Evolutionary conservation across 805 yeast species (phyloP).

Genomic region (Candida yuanshanica): DNA sequence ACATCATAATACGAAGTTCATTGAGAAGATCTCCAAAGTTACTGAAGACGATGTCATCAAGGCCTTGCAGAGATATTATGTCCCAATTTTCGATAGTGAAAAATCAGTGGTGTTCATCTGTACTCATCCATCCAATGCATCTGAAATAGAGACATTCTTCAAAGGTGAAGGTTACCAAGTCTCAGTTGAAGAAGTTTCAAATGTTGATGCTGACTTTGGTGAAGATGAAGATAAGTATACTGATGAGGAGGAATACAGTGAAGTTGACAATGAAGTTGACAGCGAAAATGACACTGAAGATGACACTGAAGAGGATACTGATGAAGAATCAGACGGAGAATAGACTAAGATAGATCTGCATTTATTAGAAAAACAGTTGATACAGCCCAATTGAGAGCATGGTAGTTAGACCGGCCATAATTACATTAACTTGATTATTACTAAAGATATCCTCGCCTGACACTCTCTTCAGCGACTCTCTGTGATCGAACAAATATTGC

Average conservation of each 20-base stretch:
- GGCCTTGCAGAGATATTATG: conserved; percentile 52
- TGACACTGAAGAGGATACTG: conserved; percentile 3
- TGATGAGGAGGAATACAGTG: conserved; percentile 19
- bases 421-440: conserved; percentile 35
- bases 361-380: conserved; percentile 4
- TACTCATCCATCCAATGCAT: conserved; percentile 63
- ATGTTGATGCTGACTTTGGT: conserved; percentile 8
- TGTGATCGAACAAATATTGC: conserved; percentile 15
- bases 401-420: conserved; percentile 28
- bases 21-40: conserved; percentile 46
- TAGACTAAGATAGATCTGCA: not conserved
- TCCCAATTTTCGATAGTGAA: conserved; percentile 54
- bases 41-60: conserved; percentile 47
- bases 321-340: conserved; percentile 4
- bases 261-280: conserved; percentile 12
- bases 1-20: conserved; percentile 46
- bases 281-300: conserved; percentile 5
- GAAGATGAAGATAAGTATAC: conserved; percentile 15
- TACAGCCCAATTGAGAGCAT: conserved; percentile 25
- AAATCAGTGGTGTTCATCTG: conserved; percentile 61
- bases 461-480: conserved; percentile 18
- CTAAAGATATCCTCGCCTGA: conserved; percentile 33
- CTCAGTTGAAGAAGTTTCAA: conserved; percentile 45
- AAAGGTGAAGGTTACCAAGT: conserved; percentile 53
- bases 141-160: conserved; percentile 42